Evolutionary conservation across 139 green algal genomes (phyloP).

Genomic region (Edaphochlamys debaryana): DNA sequence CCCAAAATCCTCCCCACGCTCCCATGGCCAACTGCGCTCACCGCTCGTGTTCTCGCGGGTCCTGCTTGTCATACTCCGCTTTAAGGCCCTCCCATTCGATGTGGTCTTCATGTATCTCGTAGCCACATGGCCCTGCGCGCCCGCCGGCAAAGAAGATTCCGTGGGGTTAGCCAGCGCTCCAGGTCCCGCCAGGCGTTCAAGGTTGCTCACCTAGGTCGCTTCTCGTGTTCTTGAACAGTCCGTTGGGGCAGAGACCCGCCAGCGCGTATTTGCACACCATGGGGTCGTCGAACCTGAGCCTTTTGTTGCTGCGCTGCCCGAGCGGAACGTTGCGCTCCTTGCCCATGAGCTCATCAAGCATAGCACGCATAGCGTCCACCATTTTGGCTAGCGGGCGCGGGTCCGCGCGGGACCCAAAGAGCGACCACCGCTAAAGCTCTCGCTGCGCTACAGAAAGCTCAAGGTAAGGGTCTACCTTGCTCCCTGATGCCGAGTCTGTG

Average conservation of each 20-base stretch:
- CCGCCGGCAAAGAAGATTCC: background rate
- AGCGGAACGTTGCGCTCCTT: constrained; percentile 78
- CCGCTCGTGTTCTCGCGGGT: constrained; percentile 72
- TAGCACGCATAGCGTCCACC: constrained; percentile 70
- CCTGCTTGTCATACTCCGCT: constrained; percentile 71
- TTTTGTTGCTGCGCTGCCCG: constrained; percentile 55
- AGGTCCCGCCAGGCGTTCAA: no score
- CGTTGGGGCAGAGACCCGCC: constrained; percentile 80
- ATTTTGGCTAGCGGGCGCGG: background rate
- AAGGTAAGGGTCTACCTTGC: no score
- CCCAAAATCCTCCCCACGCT: no score
- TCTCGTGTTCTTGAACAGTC: constrained; percentile 89
- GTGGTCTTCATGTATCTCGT: constrained; percentile 81
- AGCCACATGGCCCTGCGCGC: constrained; percentile 77
- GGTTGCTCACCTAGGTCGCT: constrained; percentile 78
- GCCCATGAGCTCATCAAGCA: constrained; percentile 90
- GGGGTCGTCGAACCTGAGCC: constrained; percentile 70
- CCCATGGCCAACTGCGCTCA: no score
- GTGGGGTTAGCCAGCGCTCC: no score
- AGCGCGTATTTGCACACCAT: constrained; percentile 87
- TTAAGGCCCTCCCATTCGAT: constrained; percentile 74
- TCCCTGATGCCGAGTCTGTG: no score
- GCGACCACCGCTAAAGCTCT: no score
- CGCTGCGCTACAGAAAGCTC: no score
- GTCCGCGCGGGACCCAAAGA: background rate